These are phyloP conservation scores for Lactarius tabidus DNA, from an alignment of 768 basidiomycete species.

Conservation along the genomic window DNA sequence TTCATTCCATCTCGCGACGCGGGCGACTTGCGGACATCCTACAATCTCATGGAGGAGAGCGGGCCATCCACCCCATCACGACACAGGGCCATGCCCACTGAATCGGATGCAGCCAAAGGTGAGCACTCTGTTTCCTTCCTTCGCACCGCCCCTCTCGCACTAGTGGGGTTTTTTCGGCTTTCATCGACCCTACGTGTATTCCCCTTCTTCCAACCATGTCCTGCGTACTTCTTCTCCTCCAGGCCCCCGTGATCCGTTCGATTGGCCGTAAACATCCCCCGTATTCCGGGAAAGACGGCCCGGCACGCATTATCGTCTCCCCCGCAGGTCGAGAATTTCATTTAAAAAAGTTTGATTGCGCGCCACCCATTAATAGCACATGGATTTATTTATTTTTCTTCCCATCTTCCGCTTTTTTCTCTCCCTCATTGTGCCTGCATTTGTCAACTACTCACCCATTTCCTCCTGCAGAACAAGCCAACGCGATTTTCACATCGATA, in stretches of 20 bases:
- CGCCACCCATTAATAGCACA: background rate
- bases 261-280: background rate
- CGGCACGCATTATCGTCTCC: background rate
- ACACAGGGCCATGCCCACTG: conserved; percentile 40
- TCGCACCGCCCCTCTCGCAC: background rate
- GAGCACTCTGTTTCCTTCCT: conserved; percentile 11
- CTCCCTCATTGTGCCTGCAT: conserved; percentile 12
- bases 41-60: conserved; percentile 52
- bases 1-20: conserved; percentile 62
- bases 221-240: background rate
- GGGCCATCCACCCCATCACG: conserved; percentile 38
- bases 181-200: no score
- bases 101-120: conserved; percentile 45
- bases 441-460: conserved; percentile 22
- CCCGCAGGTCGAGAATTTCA: background rate
- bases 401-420: background rate
- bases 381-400: background rate
- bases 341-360: background rate
- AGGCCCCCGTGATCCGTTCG: background rate
- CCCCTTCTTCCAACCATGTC: background rate
- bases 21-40: conserved; percentile 58
- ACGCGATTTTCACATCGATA: conserved; percentile 73
- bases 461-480: conserved; percentile 65
- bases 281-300: conserved; percentile 11
- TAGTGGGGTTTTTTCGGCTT: background rate